phyloP scores from a whole-genome alignment of 108 stramenopile species.

The Nannochloropsis granulata region DNA sequence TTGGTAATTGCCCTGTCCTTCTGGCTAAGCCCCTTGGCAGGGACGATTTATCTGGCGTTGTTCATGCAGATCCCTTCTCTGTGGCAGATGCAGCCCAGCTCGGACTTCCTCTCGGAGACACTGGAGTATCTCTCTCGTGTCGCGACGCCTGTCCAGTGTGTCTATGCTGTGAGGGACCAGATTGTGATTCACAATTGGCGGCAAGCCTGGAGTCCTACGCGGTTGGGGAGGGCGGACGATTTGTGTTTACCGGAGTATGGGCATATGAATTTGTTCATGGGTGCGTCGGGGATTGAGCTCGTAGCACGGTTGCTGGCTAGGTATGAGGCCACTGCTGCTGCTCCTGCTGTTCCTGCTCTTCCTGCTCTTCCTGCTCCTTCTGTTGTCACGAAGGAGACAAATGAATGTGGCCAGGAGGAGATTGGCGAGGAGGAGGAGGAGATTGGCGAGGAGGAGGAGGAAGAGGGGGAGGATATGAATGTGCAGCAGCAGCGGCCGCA shows the following conservation, averaged over 20 bases:
- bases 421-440: neutral
- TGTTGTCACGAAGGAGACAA: neutral
- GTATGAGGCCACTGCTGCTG: neutral
- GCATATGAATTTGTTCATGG: neutral
- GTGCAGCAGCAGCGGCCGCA: no score
- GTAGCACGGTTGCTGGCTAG: neutral
- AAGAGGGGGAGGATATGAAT: neutral
- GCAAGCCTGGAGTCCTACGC: neutral
- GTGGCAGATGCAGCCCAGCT: neutral
- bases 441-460: neutral
- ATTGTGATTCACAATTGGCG: neutral
- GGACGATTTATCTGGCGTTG: neutral
- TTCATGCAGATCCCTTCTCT: neutral
- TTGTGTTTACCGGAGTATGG: neutral
- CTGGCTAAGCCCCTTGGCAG: neutral
- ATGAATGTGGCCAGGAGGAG: neutral
- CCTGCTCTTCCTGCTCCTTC: no score
- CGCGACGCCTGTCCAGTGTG: neutral
- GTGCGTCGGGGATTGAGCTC: neutral
- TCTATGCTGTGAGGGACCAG: neutral
- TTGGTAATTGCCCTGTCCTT: neutral
- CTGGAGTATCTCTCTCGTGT: neutral
- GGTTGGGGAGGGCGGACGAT: neutral
- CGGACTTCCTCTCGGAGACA: neutral
- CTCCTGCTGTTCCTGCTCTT: neutral